phyloP scores from a whole-genome alignment of 306 rosid genomes.

The Phaseolus lunatus region DNA sequence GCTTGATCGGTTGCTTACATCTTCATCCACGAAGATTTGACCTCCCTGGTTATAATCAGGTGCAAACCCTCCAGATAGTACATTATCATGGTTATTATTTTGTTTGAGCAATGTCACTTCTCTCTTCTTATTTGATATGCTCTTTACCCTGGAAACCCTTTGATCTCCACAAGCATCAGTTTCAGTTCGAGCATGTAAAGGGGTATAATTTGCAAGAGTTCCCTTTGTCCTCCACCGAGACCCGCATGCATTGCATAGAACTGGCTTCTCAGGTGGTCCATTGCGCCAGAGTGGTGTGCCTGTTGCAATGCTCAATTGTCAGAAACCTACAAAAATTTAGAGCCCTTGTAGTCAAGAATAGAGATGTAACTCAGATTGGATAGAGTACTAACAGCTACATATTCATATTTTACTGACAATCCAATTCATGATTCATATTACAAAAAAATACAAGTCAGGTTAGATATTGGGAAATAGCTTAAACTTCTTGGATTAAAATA shows the following conservation, averaged over 20 bases:
- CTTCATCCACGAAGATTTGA: slow-evolving; percentile 75
- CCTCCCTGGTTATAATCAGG: slow-evolving; percentile 71
- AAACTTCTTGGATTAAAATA: slow-evolving; percentile 26
- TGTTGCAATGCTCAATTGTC: slow-evolving; percentile 59
- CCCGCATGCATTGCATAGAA: slow-evolving; percentile 98
- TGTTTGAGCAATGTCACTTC: slow-evolving; percentile 76
- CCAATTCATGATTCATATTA: slow-evolving; percentile 32
- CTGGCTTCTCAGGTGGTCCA: slow-evolving; percentile 98
- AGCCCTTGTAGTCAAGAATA: slow-evolving; percentile 25
- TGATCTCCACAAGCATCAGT: slow-evolving; percentile 83
- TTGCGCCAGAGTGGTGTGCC: slow-evolving; percentile 99
- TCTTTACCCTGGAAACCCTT: slow-evolving; percentile 72
- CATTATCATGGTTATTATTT: slow-evolving; percentile 66
- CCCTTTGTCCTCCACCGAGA: slow-evolving; percentile 99
- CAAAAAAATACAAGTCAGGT: neutral
- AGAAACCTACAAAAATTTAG: slow-evolving; percentile 44
- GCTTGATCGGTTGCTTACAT: slow-evolving; percentile 88
- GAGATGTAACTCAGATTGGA: slow-evolving; percentile 31
- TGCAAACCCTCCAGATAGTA: slow-evolving; percentile 53
- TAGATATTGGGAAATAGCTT: slow-evolving; percentile 29
- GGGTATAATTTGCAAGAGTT: slow-evolving; percentile 95
- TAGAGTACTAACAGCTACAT: slow-evolving; percentile 21
- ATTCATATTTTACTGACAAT: slow-evolving; percentile 32
- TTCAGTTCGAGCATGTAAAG: slow-evolving; percentile 94
- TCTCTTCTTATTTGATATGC: slow-evolving; percentile 76